phyloP scores from a whole-genome alignment of 495 filamentous ascomycete genomes.

The Penicillium robsamsonii region DNA sequence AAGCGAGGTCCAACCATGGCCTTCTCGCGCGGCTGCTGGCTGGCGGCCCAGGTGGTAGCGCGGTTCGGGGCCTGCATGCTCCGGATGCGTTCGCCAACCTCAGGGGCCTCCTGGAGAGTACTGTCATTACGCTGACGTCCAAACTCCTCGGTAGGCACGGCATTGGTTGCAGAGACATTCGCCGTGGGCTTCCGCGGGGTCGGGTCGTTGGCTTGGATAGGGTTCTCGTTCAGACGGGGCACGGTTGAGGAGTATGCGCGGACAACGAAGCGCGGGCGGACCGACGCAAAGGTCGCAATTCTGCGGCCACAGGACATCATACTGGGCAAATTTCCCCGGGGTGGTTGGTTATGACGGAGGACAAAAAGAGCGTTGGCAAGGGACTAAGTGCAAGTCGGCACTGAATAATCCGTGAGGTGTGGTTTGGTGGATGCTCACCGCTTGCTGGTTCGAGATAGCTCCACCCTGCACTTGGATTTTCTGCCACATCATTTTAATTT shows the following conservation, averaged over 20 bases:
- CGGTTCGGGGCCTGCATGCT: constrained; percentile 86
- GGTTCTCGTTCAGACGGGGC: constrained; percentile 49
- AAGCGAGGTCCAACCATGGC: constrained; percentile 94
- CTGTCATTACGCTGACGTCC: constrained; percentile 38
- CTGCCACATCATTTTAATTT: constrained; percentile 24
- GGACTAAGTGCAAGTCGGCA: constrained; percentile 26
- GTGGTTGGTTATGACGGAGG: constrained; percentile 14
- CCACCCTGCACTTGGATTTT: constrained; percentile 14
- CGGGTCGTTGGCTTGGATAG: constrained; percentile 54
- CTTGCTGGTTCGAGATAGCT: constrained; percentile 14
- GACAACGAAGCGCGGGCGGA: constrained; percentile 36
- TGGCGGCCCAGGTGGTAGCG: constrained; percentile 71
- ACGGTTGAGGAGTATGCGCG: constrained; percentile 50
- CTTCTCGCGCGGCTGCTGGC: constrained; percentile 71
- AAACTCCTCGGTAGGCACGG: constrained; percentile 50
- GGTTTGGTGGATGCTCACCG: constrained; percentile 26
- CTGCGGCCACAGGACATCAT: constrained; percentile 60
- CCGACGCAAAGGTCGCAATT: constrained; percentile 40
- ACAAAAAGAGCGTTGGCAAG: constrained; percentile 18
- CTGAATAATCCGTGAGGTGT: constrained; percentile 36
- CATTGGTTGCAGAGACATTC: constrained; percentile 62
- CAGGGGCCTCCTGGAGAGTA: constrained; percentile 55
- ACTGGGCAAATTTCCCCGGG: constrained; percentile 32
- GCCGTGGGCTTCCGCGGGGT: constrained; percentile 44
- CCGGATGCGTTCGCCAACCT: constrained; percentile 58